Conservation (phyloP, 345 rosid genomes). For the Populus davidiana region DNA sequence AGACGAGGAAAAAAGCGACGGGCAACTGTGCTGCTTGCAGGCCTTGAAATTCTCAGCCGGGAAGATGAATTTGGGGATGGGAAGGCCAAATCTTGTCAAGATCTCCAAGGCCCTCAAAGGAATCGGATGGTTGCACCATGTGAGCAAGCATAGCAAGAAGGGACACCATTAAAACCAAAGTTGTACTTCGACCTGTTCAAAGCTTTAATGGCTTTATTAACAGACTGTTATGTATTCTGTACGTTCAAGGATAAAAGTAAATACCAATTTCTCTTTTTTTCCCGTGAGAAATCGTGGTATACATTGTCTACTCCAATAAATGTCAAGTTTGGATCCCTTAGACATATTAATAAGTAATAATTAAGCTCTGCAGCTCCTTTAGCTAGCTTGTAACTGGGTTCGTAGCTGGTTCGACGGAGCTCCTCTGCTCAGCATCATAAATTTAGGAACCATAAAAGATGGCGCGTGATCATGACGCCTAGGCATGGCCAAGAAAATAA, state of each 20-base stretch:
- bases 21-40: conserved; percentile 74
- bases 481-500: background rate
- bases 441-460: background rate
- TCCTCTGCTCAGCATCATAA: background rate
- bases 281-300: background rate
- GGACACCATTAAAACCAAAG: conserved; percentile 18
- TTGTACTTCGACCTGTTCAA: background rate
- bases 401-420: background rate
- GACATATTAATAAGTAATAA: background rate
- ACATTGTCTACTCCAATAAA: background rate
- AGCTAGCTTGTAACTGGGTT: background rate
- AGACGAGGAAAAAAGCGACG: conserved; percentile 48
- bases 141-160: conserved; percentile 50
- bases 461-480: no score
- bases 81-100: conserved; percentile 71
- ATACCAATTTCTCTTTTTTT: conserved; percentile 2
- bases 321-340: background rate
- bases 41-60: conserved; percentile 85
- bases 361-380: no score
- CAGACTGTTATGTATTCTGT: conserved; percentile 5
- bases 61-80: conserved; percentile 87
- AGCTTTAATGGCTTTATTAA: conserved; percentile 14
- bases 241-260: conserved; percentile 19
- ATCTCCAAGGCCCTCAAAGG: conserved; percentile 74
- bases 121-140: conserved; percentile 68